Conservation (phyloP, 169 alveolate species). For the Toxoplasma gondii region DNA sequence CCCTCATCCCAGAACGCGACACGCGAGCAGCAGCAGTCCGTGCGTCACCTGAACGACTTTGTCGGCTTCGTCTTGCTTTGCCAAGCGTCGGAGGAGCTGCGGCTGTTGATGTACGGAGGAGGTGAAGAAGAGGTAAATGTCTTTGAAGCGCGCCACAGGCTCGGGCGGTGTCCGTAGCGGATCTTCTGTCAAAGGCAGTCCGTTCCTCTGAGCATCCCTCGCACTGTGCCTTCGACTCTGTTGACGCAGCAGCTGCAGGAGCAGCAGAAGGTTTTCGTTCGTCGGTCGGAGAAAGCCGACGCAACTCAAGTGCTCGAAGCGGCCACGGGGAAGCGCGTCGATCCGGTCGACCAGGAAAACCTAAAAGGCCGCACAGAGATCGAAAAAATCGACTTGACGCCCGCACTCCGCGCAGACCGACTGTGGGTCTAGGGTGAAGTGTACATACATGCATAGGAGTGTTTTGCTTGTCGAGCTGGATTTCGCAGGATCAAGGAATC, state of each 20-base stretch:
- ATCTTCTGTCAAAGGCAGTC: neutral
- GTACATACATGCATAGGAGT: neutral
- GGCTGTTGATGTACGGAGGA: constrained; percentile 29
- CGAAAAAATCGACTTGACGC: neutral
- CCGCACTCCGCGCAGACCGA: neutral
- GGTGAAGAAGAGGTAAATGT: constrained; percentile 33
- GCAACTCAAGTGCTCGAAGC: constrained; percentile 74
- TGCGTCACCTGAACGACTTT: constrained; percentile 35
- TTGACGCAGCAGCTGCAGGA: constrained; percentile 69
- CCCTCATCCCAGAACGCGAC: too few relatives aligned
- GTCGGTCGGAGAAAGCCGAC: constrained; percentile 75
- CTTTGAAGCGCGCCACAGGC: constrained; percentile 61
- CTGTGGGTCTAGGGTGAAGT: neutral
- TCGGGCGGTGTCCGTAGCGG: neutral
- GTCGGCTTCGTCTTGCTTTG: constrained; percentile 47
- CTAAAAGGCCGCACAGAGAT: neutral
- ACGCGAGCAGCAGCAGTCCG: neutral
- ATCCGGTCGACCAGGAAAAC: constrained; percentile 72
- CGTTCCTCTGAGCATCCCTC: constrained; percentile 73
- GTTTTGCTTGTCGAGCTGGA: too few relatives aligned
- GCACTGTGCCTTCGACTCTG: constrained; percentile 78
- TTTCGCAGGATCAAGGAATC: too few relatives aligned
- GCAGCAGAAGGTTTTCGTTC: constrained; percentile 66
- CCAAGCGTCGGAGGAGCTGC: constrained; percentile 38
- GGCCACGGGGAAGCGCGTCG: constrained; percentile 67